These are phyloP conservation scores for Dalbergia cochinchinensis DNA, from an alignment of 306 rosid genomes.

Conservation along the genomic window DNA sequence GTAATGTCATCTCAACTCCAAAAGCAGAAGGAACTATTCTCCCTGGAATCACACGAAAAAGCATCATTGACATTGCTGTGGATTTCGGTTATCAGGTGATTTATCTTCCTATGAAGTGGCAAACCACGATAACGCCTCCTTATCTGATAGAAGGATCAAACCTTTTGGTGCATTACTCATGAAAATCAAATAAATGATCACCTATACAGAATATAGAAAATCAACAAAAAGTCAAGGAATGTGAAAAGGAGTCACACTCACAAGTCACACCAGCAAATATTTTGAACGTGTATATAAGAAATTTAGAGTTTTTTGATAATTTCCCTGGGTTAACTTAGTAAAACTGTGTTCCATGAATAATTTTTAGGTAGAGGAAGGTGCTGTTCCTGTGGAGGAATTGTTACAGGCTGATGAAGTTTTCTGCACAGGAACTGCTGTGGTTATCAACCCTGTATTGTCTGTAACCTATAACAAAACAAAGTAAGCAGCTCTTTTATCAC, in stretches of 20 bases:
- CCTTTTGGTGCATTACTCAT: no score
- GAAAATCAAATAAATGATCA: no score
- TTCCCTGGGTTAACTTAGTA: neutral
- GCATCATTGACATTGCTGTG: conserved; percentile 63
- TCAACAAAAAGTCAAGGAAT: no score
- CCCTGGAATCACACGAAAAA: conserved; percentile 73
- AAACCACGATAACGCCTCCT: no score
- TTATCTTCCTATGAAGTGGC: neutral
- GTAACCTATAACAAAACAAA: conserved; percentile 52
- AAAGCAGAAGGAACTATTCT: conserved; percentile 57
- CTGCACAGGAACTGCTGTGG: conserved; percentile 73
- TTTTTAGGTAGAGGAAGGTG: conserved; percentile 58
- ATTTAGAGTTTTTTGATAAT: no score
- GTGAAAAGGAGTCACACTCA: no score
- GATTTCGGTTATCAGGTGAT: conserved; percentile 65
- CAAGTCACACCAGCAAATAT: no score
- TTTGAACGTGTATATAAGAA: no score
- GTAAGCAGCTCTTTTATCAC: conserved; percentile 30
- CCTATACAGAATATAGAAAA: no score
- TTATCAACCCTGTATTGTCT: conserved; percentile 55
- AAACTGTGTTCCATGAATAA: neutral
- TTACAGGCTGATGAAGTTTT: conserved; percentile 70
- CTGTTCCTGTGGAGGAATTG: conserved; percentile 59
- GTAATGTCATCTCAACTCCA: conserved; percentile 62
- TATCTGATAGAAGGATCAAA: no score